Percentiles rank a stretch among this genome's conserved stretches.
phyloP scores from a whole-genome alignment of 495 filamentous ascomycete genomes.

The Symbiotaphrina buchneri region DNA sequence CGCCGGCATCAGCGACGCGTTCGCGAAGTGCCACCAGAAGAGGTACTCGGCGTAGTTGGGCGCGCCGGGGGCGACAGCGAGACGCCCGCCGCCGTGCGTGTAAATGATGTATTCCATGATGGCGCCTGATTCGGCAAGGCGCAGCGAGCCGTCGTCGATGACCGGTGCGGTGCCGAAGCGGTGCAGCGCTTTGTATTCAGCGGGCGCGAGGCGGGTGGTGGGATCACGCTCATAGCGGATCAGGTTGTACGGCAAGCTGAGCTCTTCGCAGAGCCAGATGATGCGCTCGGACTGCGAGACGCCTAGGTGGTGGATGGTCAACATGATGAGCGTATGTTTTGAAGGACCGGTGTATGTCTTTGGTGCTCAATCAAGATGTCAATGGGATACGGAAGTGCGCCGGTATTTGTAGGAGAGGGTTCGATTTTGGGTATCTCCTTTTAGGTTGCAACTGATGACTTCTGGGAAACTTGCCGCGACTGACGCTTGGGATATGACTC shows the following conservation, averaged over 20 bases:
- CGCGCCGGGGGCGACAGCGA: slow-evolving; percentile 18
- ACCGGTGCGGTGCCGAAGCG: slow-evolving; percentile 29
- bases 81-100: slow-evolving; percentile 20
- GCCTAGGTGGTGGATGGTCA: no score
- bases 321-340: no score
- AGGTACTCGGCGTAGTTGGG: slow-evolving; percentile 28
- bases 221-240: slow-evolving; percentile 26
- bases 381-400: no score
- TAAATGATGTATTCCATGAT: slow-evolving; percentile 32
- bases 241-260: slow-evolving; percentile 25
- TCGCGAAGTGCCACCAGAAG: slow-evolving; percentile 37
- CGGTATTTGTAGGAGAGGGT: no score
- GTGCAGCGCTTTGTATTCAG: slow-evolving; percentile 26
- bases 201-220: slow-evolving; percentile 25
- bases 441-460: no score
- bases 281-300: no score
- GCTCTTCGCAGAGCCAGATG: slow-evolving; percentile 40
- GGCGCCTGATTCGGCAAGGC: slow-evolving; percentile 29
- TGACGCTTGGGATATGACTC: no score
- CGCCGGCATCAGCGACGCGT: slow-evolving; percentile 25
- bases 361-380: no score
- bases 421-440: no score
- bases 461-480: no score
- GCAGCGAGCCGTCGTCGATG: slow-evolving; percentile 25
- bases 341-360: no score